Evolutionary conservation across 441 rosid genomes (phyloP).

Genomic region (Croton setiger): DNA sequence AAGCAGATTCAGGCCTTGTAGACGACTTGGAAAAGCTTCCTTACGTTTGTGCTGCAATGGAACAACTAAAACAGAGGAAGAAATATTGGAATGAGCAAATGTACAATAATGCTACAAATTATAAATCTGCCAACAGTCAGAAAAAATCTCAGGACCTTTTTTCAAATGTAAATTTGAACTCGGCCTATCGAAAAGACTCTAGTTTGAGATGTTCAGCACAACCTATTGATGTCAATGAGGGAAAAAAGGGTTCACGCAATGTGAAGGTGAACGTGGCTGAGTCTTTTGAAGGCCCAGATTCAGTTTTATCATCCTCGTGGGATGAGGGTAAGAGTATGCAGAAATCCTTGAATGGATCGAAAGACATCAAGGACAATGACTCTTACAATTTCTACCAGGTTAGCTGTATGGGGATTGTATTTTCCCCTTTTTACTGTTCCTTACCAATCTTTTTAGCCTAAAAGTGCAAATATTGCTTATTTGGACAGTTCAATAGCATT

Average conservation of each 20-base stretch:
- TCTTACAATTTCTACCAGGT: conserved; percentile 92
- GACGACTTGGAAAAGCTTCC: conserved; percentile 92
- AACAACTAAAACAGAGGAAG: conserved; percentile 72
- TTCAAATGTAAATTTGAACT: conserved; percentile 31
- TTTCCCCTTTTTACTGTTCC: neutral
- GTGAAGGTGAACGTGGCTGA: conserved; percentile 32
- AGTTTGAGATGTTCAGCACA: conserved; percentile 24
- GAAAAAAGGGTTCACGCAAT: conserved; percentile 27
- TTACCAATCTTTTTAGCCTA: neutral
- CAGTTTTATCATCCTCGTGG: conserved; percentile 35
- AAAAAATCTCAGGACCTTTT: conserved; percentile 22
- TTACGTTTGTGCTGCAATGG: conserved; percentile 87
- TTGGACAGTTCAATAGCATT: neutral
- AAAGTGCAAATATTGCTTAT: neutral
- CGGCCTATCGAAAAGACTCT: conserved; percentile 26
- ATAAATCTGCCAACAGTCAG: conserved; percentile 24
- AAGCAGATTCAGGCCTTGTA: conserved; percentile 85
- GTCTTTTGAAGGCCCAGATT: conserved; percentile 36
- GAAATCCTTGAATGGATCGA: conserved; percentile 31
- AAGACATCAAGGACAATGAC: conserved; percentile 50
- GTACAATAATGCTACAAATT: conserved; percentile 25
- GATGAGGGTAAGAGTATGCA: conserved; percentile 39
- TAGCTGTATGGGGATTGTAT: conserved; percentile 19
- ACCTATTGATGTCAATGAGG: conserved; percentile 28
- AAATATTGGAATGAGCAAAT: conserved; percentile 71